Percentiles rank a stretch among this genome's conserved stretches.
These are phyloP conservation scores for Leptodontidium sp. DNA, from an alignment of 2,329 filamentous ascomycete species.

Conservation along the genomic window DNA sequence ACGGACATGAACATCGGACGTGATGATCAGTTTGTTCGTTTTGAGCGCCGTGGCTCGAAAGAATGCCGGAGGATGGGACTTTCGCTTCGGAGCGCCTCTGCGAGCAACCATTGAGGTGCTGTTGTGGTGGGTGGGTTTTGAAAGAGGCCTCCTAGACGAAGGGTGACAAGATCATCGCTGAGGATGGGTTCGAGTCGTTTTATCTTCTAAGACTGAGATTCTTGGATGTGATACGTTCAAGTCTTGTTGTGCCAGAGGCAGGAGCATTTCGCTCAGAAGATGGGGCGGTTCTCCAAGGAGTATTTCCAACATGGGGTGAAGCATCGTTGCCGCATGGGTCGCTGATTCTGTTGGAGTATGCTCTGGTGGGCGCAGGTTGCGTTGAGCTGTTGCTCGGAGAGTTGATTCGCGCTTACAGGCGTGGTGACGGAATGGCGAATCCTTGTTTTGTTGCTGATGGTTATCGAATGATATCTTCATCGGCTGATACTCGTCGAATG, in stretches of 20 bases:
- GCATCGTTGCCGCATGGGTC: too few species aligned
- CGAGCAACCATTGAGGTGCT: conserved; percentile 2
- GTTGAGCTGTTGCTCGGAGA: conserved; percentile 2
- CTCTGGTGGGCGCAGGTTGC: background rate
- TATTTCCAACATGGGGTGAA: background rate
- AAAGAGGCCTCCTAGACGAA: conserved; percentile 7
- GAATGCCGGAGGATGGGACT: conserved; percentile 14
- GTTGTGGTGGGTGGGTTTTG: background rate
- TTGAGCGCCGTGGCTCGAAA: conserved; percentile 10
- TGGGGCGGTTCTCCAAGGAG: background rate
- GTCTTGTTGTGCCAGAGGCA: background rate
- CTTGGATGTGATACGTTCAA: conserved; percentile 10
- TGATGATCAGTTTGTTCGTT: conserved; percentile 3
- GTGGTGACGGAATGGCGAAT: background rate
- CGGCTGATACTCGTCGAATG: background rate
- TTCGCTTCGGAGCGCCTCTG: conserved; percentile 10
- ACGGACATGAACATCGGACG: conserved; percentile 1
- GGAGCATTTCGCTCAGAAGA: conserved; percentile 2
- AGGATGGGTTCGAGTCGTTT: background rate
- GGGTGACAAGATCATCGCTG: conserved; percentile 7
- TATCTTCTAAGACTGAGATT: conserved; percentile 7
- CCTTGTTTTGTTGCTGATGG: conserved; percentile 6
- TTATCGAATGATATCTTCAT: conserved; percentile 9
- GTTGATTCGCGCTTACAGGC: background rate
- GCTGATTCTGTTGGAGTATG: too few species aligned